A percentile compares a stretch with the other conserved stretches of the same genome.
Evolutionary conservation across 2,329 filamentous ascomycete species (phyloP).

Genomic region (Fusarium beomiforme): DNA sequence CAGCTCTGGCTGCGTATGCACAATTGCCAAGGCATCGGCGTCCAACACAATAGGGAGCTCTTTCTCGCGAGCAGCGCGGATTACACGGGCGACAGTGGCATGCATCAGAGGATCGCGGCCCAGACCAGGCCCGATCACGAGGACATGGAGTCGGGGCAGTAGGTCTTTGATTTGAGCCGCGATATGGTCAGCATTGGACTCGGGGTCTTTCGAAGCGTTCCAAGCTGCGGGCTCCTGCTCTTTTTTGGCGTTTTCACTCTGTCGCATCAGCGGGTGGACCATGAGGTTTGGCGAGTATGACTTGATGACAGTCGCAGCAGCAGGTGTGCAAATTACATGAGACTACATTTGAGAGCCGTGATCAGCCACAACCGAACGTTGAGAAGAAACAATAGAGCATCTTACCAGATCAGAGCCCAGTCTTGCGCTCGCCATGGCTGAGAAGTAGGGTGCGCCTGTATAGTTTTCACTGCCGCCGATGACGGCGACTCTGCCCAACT

Average conservation of each 20-base stretch:
- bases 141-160: conserved; percentile 86
- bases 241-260: conserved; percentile 59
- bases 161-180: conserved; percentile 78
- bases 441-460: conserved; percentile 97
- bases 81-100: conserved; percentile 80
- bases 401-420: conserved; percentile 89
- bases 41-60: conserved; percentile 87
- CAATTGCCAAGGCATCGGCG: conserved; percentile 85
- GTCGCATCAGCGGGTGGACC: conserved; percentile 96
- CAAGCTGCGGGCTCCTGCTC: conserved; percentile 56
- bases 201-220: conserved; percentile 42
- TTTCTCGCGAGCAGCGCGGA: conserved; percentile 78
- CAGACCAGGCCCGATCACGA: conserved; percentile 92
- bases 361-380: neutral
- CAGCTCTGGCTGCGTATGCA: conserved; percentile 78
- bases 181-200: conserved; percentile 68
- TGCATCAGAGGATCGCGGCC: conserved; percentile 93
- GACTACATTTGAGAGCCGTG: conserved; percentile 60
- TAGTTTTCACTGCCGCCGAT: conserved; percentile 97
- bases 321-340: conserved; percentile 95
- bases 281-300: conserved; percentile 98
- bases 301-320: conserved; percentile 90
- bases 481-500: conserved; percentile 90
- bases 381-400: neutral
- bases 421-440: conserved; percentile 93